phyloP scores from a whole-genome alignment of 208 protist species.

The Vickermania ingenoplastis region DNA sequence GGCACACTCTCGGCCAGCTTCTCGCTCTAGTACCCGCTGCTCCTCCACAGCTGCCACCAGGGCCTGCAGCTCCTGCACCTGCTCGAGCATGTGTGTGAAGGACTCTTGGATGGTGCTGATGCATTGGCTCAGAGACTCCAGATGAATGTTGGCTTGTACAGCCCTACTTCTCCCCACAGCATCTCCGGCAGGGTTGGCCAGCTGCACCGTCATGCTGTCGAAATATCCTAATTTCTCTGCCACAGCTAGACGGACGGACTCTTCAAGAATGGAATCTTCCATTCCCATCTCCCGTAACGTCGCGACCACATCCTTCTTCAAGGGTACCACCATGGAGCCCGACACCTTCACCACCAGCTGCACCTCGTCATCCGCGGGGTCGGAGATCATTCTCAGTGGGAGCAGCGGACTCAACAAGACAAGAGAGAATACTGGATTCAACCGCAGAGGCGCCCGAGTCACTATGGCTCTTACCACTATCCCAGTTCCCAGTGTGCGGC shows the following conservation, averaged over 20 bases:
- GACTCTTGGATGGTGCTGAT: slow-evolving; percentile 47
- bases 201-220: slow-evolving; percentile 14
- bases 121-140: slow-evolving; percentile 27
- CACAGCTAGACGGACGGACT: slow-evolving; percentile 50
- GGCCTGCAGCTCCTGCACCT: slow-evolving; percentile 8
- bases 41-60: neutral
- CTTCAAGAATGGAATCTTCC: slow-evolving; percentile 52
- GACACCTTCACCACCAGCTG: slow-evolving; percentile 39
- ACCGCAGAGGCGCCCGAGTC: too few species aligned
- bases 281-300: slow-evolving; percentile 42
- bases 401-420: neutral
- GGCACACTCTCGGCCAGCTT: neutral
- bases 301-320: slow-evolving; percentile 37
- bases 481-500: too few species aligned
- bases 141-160: slow-evolving; percentile 15
- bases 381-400: slow-evolving; percentile 3
- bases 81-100: slow-evolving; percentile 34
- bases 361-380: slow-evolving; percentile 7
- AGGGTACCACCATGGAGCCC: slow-evolving; percentile 32
- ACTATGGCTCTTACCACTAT: too few species aligned
- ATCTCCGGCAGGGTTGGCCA: neutral
- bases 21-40: neutral
- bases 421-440: slow-evolving; percentile 3
- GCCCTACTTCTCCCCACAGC: neutral
- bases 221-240: slow-evolving; percentile 65